Base-by-base conservation (phyloP, 441 rosid species). In the Mallotus repandus region DNA sequence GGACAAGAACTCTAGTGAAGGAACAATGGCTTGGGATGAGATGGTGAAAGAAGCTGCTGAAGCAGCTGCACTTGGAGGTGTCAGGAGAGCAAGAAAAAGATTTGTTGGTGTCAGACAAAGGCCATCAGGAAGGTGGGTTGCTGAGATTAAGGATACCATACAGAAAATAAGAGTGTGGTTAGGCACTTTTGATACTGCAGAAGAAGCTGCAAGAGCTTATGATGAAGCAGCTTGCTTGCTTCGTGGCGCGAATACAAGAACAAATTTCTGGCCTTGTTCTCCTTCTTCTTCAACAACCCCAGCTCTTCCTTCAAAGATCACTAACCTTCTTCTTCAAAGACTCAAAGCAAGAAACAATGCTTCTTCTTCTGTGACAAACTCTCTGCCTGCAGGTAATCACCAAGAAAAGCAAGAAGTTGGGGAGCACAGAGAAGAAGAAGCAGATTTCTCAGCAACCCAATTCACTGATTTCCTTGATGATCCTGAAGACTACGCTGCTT, bases 91-190 rank as follows among this genome's bases (percentile, higher is more conserved):
- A 6, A 53, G 91, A 53, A 90, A 90, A 72, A 69, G 91, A 73
- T 90, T 86, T 9, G 90, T 86, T 25, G 99, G 98, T 45, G 93
- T 93, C 56, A 75, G 98, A 66, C 96, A 89, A 77, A 81, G 99
- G 79, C 92, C 91, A 77, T 93, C 96, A 89, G 98, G 99, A 0
- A 94, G 92, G 83, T 92, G 98, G 98, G 98, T 96, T 38, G 99
- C 98, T 75, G 99, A 94, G 78, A 94, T 94, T 58, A 83, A 93
- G 45, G 92, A 92, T 65, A 97, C 99, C 1, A 78, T 91, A 63
- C 87, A 83, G 63, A 89, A 89, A 66, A 83, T 83, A 46, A 85
- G 99, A 66, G 86, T 91, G 68, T 94, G 99, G 99, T 81, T 94
- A 68, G 99, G 98, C 25, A 92, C 99, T 38, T 94, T 84, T 62